These are phyloP conservation scores for Corymbia citriodora DNA, from an alignment of 441 rosid genomes.

Conservation along the genomic window DNA sequence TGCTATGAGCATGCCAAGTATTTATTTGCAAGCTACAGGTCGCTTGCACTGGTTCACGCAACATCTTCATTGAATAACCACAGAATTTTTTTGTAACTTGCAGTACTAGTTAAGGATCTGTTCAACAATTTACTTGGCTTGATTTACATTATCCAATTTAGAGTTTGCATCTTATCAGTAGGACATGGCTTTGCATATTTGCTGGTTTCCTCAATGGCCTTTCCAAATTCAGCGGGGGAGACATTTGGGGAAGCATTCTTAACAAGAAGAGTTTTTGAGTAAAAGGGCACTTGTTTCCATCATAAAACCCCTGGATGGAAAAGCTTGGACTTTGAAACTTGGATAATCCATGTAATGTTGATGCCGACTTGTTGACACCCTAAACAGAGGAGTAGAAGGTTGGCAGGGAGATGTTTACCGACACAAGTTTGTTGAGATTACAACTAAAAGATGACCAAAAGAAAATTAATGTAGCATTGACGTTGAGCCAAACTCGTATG, in stretches of 20 bases:
- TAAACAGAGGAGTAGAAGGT: neutral
- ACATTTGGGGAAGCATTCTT: neutral
- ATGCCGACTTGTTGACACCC: neutral
- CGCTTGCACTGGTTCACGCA: neutral
- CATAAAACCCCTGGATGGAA: neutral
- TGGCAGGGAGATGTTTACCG: rapidly evolving
- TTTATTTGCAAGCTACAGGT: neutral
- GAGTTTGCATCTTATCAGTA: neutral
- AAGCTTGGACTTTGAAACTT: neutral
- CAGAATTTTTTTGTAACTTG: neutral
- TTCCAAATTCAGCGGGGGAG: neutral
- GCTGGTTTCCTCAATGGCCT: neutral
- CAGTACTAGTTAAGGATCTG: neutral
- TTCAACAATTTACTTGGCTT: neutral
- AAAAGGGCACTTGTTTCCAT: neutral
- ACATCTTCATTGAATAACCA: neutral
- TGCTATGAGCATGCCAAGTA: neutral
- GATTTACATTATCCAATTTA: neutral
- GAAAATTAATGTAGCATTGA: neutral
- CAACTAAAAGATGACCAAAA: neutral
- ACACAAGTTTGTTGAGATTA: neutral
- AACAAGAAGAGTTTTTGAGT: neutral
- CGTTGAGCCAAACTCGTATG: neutral
- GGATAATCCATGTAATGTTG: neutral
- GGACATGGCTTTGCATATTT: neutral